Conservation (phyloP, 306 rosid species). For the Parietaria judaica region DNA sequence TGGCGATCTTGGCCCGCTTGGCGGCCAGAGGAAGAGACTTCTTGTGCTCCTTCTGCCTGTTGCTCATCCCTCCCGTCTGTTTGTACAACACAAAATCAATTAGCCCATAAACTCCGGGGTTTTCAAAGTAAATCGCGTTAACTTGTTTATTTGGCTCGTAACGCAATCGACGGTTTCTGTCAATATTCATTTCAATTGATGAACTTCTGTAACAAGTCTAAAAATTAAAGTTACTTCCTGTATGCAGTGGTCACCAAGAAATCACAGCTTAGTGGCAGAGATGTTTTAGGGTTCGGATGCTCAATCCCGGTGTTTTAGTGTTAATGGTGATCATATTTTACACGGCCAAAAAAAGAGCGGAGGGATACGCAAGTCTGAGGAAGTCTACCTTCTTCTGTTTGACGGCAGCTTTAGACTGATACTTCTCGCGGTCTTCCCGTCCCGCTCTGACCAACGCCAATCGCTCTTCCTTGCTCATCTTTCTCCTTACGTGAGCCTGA, state of each 20-base stretch:
- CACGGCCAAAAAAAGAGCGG: background rate
- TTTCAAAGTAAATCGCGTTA: too few species aligned
- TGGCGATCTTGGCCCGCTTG: constrained; percentile 46
- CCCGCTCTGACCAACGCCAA: constrained; percentile 68
- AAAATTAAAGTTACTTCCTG: too few species aligned
- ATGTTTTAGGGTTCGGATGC: too few species aligned
- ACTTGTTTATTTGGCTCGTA: too few species aligned
- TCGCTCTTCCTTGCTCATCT: constrained; percentile 67
- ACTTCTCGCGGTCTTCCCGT: constrained; percentile 81
- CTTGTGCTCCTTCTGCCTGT: constrained; percentile 75
- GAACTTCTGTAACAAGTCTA: too few species aligned
- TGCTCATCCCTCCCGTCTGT: constrained; percentile 87
- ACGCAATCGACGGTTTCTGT: too few species aligned
- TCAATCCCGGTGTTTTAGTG: too few species aligned
- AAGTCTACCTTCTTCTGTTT: constrained; percentile 79
- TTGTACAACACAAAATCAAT: background rate
- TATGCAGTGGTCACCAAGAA: too few species aligned
- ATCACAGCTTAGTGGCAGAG: too few species aligned
- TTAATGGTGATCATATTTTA: background rate
- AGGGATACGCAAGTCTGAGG: background rate
- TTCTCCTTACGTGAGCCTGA: constrained; percentile 62
- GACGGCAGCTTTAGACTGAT: constrained; percentile 60
- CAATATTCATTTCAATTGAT: too few species aligned
- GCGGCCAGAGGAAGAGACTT: constrained; percentile 61
- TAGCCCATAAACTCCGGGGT: background rate